A percentile compares a stretch with the other conserved stretches of the same genome.
Evolutionary conservation across 2,329 filamentous ascomycete species (phyloP).

Genomic region (Beauveria pseudobassiana): DNA sequence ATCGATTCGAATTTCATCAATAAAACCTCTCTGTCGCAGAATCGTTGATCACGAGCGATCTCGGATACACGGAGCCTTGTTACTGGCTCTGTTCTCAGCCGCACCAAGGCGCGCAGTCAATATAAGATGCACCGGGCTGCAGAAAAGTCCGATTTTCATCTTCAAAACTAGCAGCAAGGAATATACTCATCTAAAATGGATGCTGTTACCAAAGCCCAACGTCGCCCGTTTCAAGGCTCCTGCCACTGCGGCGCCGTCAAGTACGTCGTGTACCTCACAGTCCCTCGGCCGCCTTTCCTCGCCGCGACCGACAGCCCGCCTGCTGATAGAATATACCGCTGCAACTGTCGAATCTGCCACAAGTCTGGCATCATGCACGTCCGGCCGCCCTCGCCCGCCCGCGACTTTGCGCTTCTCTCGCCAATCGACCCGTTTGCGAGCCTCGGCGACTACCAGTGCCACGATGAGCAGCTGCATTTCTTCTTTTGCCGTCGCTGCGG

Average conservation of each 20-base stretch:
- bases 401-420: conserved; percentile 35
- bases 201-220: background rate
- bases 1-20: no score
- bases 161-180: no score
- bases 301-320: background rate
- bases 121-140: no score
- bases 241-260: conserved; percentile 36
- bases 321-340: conserved; percentile 22
- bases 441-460: conserved; percentile 34
- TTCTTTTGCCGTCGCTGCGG: conserved; percentile 41
- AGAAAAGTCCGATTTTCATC: no score
- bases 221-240: conserved; percentile 23
- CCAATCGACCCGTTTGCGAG: conserved; percentile 30
- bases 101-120: no score
- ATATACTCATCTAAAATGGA: background rate
- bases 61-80: no score
- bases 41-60: no score
- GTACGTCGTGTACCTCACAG: conserved; percentile 33
- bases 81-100: no score
- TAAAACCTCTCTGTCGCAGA: no score
- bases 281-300: conserved; percentile 21
- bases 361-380: conserved; percentile 40
- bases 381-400: conserved; percentile 18
- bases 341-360: conserved; percentile 43
- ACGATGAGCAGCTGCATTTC: conserved; percentile 27